Evolutionary conservation across 2,329 filamentous ascomycete genomes (phyloP).

Genomic region (Aaosphaeria arxii): DNA sequence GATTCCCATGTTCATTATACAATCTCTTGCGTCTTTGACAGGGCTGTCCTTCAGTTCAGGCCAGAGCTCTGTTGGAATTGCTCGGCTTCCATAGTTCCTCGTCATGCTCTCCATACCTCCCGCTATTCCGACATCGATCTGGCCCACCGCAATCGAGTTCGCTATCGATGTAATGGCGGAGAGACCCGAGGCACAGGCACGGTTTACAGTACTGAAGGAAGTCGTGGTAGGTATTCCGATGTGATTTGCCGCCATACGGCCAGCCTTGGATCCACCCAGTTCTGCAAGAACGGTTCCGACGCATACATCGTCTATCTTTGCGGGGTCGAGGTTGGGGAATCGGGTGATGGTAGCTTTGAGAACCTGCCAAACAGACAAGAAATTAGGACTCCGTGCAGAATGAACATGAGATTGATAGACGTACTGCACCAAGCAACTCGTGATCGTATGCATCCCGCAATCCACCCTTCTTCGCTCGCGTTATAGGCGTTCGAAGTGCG

Average conservation of each 20-base stretch:
- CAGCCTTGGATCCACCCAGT: slow-evolving; percentile 85
- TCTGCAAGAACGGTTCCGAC: slow-evolving; percentile 89
- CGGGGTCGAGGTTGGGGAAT: slow-evolving; percentile 69
- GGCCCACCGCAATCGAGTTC: slow-evolving; percentile 70
- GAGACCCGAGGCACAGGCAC: slow-evolving; percentile 77
- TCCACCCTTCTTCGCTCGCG: slow-evolving; percentile 75
- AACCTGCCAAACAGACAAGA: slow-evolving; percentile 50
- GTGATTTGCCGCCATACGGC: slow-evolving; percentile 86
- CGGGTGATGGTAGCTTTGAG: slow-evolving; percentile 67
- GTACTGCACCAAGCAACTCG: slow-evolving; percentile 70
- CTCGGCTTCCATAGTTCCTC: slow-evolving; percentile 77
- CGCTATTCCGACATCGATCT: slow-evolving; percentile 71
- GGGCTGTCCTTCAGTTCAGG: slow-evolving; percentile 63
- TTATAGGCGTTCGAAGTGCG: slow-evolving; percentile 84
- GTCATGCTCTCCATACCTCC: slow-evolving; percentile 98
- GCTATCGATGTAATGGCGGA: slow-evolving; percentile 74
- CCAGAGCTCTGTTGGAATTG: slow-evolving; percentile 84
- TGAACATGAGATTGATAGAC: slow-evolving; percentile 1
- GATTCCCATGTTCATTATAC: slow-evolving; percentile 91
- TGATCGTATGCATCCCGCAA: slow-evolving; percentile 90
- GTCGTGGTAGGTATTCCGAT: slow-evolving; percentile 71
- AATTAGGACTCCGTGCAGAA: no score
- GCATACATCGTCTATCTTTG: slow-evolving; percentile 73
- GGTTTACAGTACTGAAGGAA: slow-evolving; percentile 81
- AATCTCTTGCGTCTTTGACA: slow-evolving; percentile 72